These are phyloP conservation scores for Aspergillus neoniger DNA, from an alignment of 2,329 filamentous ascomycete genomes.

Conservation along the genomic window DNA sequence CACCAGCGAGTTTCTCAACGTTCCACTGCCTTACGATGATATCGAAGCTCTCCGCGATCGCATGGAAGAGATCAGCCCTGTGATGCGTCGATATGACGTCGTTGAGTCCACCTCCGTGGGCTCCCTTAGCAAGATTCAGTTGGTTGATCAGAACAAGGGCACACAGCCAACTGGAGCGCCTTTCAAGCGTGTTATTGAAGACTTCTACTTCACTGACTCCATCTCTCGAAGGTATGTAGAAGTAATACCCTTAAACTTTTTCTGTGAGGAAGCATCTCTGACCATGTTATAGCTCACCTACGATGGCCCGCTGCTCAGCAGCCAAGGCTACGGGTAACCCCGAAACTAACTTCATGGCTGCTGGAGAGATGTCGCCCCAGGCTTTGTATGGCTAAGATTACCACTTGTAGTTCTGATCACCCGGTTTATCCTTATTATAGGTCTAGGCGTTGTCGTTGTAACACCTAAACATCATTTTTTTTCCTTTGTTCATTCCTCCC, in stretches of 20 bases:
- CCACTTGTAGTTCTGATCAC: slow-evolving; percentile 15
- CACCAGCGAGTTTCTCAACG: slow-evolving; percentile 84
- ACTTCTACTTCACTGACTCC: slow-evolving; percentile 98
- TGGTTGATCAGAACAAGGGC: slow-evolving; percentile 96
- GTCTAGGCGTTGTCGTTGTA: slow-evolving; percentile 41
- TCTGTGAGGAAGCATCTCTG: slow-evolving; percentile 14
- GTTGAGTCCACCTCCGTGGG: slow-evolving; percentile 77
- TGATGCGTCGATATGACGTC: slow-evolving; percentile 85
- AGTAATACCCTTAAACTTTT: not conserved
- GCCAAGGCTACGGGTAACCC: slow-evolving; percentile 82
- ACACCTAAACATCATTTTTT: slow-evolving; percentile 35
- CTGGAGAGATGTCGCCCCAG: slow-evolving; percentile 56
- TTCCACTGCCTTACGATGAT: slow-evolving; percentile 88
- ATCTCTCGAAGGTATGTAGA: slow-evolving; percentile 85
- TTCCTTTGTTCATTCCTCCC: slow-evolving; percentile 18
- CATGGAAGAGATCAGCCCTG: slow-evolving; percentile 92
- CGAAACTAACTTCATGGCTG: slow-evolving; percentile 76
- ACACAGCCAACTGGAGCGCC: slow-evolving; percentile 69
- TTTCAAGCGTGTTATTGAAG: slow-evolving; percentile 82
- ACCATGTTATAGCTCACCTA: slow-evolving; percentile 70
- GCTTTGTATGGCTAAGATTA: slow-evolving; percentile 39
- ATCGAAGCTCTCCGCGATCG: slow-evolving; percentile 85
- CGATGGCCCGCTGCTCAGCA: slow-evolving; percentile 96
- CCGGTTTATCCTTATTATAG: slow-evolving; percentile 30
- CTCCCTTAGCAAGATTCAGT: slow-evolving; percentile 84